These are phyloP conservation scores for Penicillium brevicompactum DNA, from an alignment of 2,329 filamentous ascomycete species.

Conservation along the genomic window DNA sequence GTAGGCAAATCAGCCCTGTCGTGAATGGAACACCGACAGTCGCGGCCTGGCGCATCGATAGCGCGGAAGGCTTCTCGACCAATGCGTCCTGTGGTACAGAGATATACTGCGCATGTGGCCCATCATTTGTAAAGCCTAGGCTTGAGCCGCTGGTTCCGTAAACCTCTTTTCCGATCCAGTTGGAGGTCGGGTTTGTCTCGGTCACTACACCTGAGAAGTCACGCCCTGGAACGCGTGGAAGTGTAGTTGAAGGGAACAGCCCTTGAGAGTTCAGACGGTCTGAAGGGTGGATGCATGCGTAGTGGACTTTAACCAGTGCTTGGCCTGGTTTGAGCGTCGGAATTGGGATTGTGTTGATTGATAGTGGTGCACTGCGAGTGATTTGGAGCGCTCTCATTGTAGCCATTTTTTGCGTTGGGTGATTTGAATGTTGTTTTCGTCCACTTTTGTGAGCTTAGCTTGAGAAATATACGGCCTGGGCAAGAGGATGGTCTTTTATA, in stretches of 20 bases:
- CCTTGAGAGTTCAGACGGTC: constrained; percentile 36
- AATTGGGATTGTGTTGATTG: constrained; percentile 4
- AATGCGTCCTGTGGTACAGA: constrained; percentile 20
- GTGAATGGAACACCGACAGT: constrained; percentile 32
- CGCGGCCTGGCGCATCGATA: constrained; percentile 30
- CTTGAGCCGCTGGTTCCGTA: constrained; percentile 32
- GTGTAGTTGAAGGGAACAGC: constrained; percentile 33
- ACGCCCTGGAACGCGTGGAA: constrained; percentile 31
- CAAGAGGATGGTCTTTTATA: too few relatives aligned
- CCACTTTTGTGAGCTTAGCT: too few relatives aligned
- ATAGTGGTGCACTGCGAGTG: neutral
- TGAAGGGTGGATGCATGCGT: constrained; percentile 31
- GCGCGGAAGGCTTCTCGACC: constrained; percentile 20
- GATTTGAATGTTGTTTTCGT: neutral
- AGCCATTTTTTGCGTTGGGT: neutral
- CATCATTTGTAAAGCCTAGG: constrained; percentile 29
- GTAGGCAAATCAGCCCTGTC: constrained; percentile 25
- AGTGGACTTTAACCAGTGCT: constrained; percentile 29
- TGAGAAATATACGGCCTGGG: too few relatives aligned
- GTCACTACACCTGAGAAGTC: constrained; percentile 35
- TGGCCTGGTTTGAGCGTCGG: constrained; percentile 21
- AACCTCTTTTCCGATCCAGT: constrained; percentile 28
- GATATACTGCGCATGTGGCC: constrained; percentile 31
- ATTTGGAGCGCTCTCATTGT: constrained; percentile 18
- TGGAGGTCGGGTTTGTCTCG: constrained; percentile 17